Percentiles rank a stretch among this genome's conserved stretches.
Evolutionary conservation across 306 rosid species (phyloP).

Genomic region (Prunus fruticosa): DNA sequence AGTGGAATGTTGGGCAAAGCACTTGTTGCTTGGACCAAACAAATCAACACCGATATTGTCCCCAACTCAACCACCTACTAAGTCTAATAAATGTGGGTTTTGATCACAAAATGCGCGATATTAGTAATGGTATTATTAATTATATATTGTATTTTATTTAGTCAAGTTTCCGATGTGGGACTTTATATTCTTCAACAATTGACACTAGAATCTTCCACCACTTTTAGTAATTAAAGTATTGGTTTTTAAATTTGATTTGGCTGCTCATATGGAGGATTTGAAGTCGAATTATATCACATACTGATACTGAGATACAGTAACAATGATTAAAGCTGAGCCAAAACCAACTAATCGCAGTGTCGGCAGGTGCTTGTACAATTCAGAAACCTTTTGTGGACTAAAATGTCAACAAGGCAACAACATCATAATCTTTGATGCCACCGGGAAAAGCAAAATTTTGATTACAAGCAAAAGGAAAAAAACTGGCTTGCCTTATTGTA

Average conservation of each 20-base stretch:
- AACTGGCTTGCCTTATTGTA: background rate
- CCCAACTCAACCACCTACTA: too few species aligned
- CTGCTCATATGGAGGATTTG: background rate
- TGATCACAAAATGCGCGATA: too few species aligned
- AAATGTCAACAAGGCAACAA: background rate
- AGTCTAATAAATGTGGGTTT: too few species aligned
- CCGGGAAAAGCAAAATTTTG: background rate
- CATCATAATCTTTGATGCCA: slow-evolving; percentile 3
- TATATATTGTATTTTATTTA: too few species aligned
- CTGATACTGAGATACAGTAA: background rate
- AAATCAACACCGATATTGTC: too few species aligned
- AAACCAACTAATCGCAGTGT: background rate
- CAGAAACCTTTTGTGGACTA: slow-evolving; percentile 10
- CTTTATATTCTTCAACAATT: too few species aligned
- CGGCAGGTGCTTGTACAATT: background rate
- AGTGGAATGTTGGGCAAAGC: too few species aligned
- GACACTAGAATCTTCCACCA: background rate
- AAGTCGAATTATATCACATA: background rate
- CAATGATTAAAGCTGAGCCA: background rate
- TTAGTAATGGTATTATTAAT: too few species aligned
- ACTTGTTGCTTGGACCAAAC: too few species aligned
- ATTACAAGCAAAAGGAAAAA: background rate
- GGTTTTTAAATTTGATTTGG: background rate
- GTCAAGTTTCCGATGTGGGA: too few species aligned
- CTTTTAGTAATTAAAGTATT: background rate